A percentile compares a stretch with the other conserved stretches of the same genome.
phyloP scores from a whole-genome alignment of 768 basidiomycete genomes.

The Kwoniella bestiolae region DNA sequence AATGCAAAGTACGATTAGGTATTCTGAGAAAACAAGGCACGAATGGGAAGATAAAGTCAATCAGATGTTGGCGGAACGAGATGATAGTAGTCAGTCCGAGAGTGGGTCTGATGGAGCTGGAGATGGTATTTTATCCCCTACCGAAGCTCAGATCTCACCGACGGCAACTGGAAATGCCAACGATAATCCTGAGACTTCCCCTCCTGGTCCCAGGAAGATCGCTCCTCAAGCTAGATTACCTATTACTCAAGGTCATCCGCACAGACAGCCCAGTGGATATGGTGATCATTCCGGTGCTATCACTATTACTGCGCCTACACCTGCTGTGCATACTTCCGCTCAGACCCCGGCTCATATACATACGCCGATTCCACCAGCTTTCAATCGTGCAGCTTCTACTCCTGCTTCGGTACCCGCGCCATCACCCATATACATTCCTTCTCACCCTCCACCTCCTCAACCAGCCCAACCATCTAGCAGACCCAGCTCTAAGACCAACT shows the following conservation, averaged over 20 bases:
- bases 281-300: conserved; percentile 12
- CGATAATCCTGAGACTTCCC: conserved; percentile 43
- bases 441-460: not conserved
- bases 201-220: conserved; percentile 48
- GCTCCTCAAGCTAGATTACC: conserved; percentile 53
- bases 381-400: conserved; percentile 1
- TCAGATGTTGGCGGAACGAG: conserved; percentile 67
- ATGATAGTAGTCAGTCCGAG: conserved; percentile 62
- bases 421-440: conserved; percentile 3
- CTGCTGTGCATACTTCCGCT: conserved; percentile 14
- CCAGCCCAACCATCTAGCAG: not conserved
- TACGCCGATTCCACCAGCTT: conserved; percentile 2
- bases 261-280: conserved; percentile 27
- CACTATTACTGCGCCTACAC: conserved; percentile 19
- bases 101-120: conserved; percentile 57
- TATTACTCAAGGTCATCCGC: conserved; percentile 50
- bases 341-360: conserved; percentile 3
- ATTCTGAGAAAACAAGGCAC: conserved; percentile 93
- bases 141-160: conserved; percentile 12
- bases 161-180: conserved; percentile 37
- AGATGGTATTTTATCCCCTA: conserved; percentile 20
- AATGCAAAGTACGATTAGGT: conserved; percentile 94
- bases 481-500: conserved; percentile 20
- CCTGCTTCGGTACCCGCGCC: conserved; percentile 16
- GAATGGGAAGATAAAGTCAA: conserved; percentile 94